Base-by-base conservation (phyloP, 1,139 yeast genomes). In the Petasospora rhodanensis region DNA sequence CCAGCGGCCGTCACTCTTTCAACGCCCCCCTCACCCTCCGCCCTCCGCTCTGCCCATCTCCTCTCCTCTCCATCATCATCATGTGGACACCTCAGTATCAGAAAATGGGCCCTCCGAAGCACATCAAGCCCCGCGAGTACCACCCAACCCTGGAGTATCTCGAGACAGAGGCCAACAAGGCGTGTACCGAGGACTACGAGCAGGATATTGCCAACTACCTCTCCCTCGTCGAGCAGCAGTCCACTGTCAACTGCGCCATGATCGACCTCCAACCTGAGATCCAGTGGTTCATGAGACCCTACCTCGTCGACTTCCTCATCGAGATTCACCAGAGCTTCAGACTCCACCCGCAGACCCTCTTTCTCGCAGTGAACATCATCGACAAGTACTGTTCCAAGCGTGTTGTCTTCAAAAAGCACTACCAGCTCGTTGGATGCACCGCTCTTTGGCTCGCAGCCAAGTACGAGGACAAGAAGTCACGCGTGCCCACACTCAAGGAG, bases 401-500 rank as follows among this genome's bases (percentile, higher is more conserved):
- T 45, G 81, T 89, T 14, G 95, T 89, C n/a, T 84, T 81, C 61
- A 84, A 83, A 53, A 77, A 87, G 46, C 97, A 91, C 57, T 87
- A 86, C 57, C 96, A 89, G 57, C 66, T 91, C 43, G 91, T 91
- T 11, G 96, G 96, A 3, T 83, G 95, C 52, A 82, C 96, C 2
- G 85, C 96, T 5, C 68, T 91, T 35, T 89, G 97, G 96, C 77
- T 91, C 29, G 96, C 97, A 7, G 86, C 95, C 34, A 91, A 91
- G 59, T 85, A 83, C 58, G 87, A 85, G 53, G 96, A 87, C 58
- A 83, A 83, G 54, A 89, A 89, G 61, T 71, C 76, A 38, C 66
- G 85, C 37, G 87, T 86, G 4, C 96, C 96, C 19, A 79, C 91
- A 2, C 67, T 87, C 36, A 70, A 74, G 34, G 96, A 87, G 52